phyloP scores from a whole-genome alignment of 2,329 filamentous ascomycete genomes.

The Ilyonectria sp. region DNA sequence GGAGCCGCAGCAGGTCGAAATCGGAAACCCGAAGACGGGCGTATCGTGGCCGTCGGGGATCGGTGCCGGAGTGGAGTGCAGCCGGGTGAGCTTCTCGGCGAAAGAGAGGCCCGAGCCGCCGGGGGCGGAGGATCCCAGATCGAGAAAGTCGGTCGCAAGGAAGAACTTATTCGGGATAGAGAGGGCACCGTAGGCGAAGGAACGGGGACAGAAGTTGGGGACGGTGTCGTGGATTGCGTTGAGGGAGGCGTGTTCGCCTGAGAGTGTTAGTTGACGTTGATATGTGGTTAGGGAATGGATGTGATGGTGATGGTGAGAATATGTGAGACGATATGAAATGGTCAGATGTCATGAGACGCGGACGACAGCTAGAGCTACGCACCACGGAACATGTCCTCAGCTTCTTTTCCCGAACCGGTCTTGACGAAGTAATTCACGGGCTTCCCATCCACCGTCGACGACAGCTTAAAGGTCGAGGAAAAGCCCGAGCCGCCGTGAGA shows the following conservation, averaged over 20 bases:
- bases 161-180: conserved; percentile 66
- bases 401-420: conserved; percentile 71
- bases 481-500: conserved; percentile 78
- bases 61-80: conserved; percentile 84
- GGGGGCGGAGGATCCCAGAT: conserved; percentile 66
- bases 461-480: conserved; percentile 75
- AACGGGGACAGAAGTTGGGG: conserved; percentile 81
- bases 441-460: conserved; percentile 62
- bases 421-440: conserved; percentile 79
- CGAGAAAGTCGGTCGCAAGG: conserved; percentile 85
- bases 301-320: background rate
- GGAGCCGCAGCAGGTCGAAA: conserved; percentile 88
- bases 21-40: conserved; percentile 86
- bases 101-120: conserved; percentile 70
- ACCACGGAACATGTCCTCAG: conserved; percentile 81
- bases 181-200: conserved; percentile 79
- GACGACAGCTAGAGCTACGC: conserved; percentile 40
- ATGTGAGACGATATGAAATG: conserved; percentile 15
- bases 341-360: conserved; percentile 5
- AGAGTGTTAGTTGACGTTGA: background rate
- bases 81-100: conserved; percentile 81
- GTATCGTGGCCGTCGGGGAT: conserved; percentile 69
- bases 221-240: conserved; percentile 83
- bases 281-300: background rate
- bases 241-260: conserved; percentile 86